phyloP scores from a whole-genome alignment of 2,329 filamentous ascomycete genomes.

The Fusarium tricinctum region DNA sequence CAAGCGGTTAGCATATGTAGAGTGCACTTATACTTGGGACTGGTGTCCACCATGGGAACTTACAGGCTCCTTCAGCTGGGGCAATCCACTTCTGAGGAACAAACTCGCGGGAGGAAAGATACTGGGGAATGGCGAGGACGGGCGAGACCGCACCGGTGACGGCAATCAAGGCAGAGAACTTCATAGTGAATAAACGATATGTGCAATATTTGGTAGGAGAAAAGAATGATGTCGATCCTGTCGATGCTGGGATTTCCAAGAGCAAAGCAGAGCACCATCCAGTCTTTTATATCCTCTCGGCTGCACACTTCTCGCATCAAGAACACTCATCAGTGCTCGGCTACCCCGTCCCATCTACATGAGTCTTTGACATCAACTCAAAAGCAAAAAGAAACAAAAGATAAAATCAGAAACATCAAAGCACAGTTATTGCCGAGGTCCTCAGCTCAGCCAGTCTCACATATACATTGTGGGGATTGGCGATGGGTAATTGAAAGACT shows the following conservation, averaged over 20 bases:
- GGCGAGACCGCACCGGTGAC: background rate
- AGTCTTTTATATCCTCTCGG: background rate
- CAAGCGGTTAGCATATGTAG: background rate
- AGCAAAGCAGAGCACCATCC: accelerated
- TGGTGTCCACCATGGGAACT: accelerated
- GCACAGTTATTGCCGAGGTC: background rate
- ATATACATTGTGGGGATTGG: background rate
- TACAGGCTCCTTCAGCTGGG: background rate
- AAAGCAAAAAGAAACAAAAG: background rate
- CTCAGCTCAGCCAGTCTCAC: background rate
- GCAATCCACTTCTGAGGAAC: conserved; percentile 19
- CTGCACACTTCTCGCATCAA: too few species aligned
- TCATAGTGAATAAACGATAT: background rate
- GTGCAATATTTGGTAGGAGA: background rate
- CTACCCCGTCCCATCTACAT: background rate
- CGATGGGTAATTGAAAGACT: background rate
- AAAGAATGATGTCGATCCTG: background rate
- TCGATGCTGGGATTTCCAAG: background rate
- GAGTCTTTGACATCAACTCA: background rate
- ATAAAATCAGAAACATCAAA: background rate
- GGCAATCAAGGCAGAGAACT: background rate
- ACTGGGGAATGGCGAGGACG: background rate
- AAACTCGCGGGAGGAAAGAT: background rate
- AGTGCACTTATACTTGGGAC: accelerated
- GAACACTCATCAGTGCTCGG: accelerated